Base-by-base conservation (phyloP, 2,329 filamentous ascomycete genomes). In the Fusarium odoratissimum region DNA sequence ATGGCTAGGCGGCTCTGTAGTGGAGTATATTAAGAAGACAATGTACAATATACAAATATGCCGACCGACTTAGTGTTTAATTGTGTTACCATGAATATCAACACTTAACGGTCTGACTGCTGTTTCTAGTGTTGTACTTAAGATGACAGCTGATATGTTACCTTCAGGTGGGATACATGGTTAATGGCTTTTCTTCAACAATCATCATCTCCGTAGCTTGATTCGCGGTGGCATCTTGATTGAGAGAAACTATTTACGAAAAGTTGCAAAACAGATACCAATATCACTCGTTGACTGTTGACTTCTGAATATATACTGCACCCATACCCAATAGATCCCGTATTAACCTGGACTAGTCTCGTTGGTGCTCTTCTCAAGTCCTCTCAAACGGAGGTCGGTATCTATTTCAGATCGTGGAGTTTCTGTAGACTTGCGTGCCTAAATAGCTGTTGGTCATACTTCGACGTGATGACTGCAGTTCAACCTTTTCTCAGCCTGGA, bases 61-160 rank as follows among this genome's bases (percentile, higher is more conserved):
- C 16, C 3, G 14, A 7, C 3, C 7, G 5, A n/a, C 25, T 21
- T 21, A 12, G 8, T 31, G 3, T 12, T 17, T 0, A 8, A n/a
- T 8, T n/a, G 7, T 17, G 4, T 4, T n/a, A 11, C 9, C 7
- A 19, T 19, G 14, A 23, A 9, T 21, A 19, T 28, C 3, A 14
- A 13, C 8, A 13, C 3, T 1, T 0, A 9, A 19, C 11, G 17
- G 1, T 19, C 25, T 25, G 25, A 25, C 25, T 25, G 25, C 25
- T 25, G 25, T 25, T 25, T 25, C 25, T 0, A 13, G 5, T 19
- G 8, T 25, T 19, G 5, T 25, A 9, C 1, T 44, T 13, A 23
- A 42, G 6, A 2, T 12, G 11, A 13, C 4, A 28, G 23, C 17
- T 28, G 17, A 28, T 28, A 6, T 28, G 8, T 13, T 19, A 28